Percentiles rank a stretch among this genome's conserved stretches.
Conservation (phyloP, 1,284 basidiomycete species). For the Ustilago tritici region DNA sequence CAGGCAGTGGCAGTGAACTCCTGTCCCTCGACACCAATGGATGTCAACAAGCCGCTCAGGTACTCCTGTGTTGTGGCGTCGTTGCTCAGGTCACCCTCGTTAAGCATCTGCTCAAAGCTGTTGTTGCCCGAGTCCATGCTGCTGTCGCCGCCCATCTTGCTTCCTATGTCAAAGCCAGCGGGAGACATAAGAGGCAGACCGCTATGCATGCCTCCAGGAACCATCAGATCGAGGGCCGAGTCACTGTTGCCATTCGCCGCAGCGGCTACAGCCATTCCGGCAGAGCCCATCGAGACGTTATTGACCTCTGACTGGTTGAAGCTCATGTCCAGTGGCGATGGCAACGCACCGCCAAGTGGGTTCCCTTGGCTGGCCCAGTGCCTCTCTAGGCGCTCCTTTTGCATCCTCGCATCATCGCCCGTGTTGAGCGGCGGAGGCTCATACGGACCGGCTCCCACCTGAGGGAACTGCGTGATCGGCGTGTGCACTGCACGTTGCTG, state of each 20-base stretch:
- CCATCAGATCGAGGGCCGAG: conserved; percentile 36
- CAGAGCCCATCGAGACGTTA: conserved; percentile 25
- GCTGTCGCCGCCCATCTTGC: conserved; percentile 23
- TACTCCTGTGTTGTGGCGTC: conserved; percentile 49
- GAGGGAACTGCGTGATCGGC: conserved; percentile 62
- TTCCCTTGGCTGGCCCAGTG: conserved; percentile 57
- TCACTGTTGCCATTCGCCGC: conserved; percentile 16
- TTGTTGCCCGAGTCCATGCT: conserved; percentile 40
- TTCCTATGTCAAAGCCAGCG: conserved; percentile 26
- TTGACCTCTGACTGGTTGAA: conserved; percentile 39
- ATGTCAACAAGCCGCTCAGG: conserved; percentile 46
- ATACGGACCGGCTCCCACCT: conserved; percentile 33
- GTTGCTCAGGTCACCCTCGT: conserved; percentile 38
- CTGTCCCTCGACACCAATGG: conserved; percentile 51
- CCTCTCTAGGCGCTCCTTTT: conserved; percentile 60
- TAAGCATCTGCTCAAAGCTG: conserved; percentile 47
- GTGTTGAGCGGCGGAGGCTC: conserved; percentile 58
- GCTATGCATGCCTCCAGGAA: conserved; percentile 23
- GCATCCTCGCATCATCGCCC: conserved; percentile 51
- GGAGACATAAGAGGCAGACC: conserved; percentile 37
- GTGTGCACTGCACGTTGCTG: conserved; percentile 62
- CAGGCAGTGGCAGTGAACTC: conserved; percentile 18
- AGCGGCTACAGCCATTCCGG: conserved; percentile 28
- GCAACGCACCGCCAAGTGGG: conserved; percentile 27
- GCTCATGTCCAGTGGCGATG: conserved; percentile 52